Evolutionary conservation across 129 eudicot species (phyloP), one percentile per base, ranked within the genome.

Genomic region (Centaurea solstitialis): DNA sequence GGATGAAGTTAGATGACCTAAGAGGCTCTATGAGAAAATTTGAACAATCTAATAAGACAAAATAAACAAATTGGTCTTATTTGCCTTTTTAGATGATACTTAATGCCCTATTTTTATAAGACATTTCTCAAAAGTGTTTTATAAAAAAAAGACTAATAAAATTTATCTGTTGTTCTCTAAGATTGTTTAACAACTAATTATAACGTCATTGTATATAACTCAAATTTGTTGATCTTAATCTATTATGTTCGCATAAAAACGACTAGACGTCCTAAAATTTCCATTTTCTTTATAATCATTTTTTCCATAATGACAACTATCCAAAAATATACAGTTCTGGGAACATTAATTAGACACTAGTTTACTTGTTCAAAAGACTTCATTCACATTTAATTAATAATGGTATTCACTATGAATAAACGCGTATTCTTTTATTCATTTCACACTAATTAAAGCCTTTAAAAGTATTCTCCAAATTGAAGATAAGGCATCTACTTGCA

Each of bases 401-500:
- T 47, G 75, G 61, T 81, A 33, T 64, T 9, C 23, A 45, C 13
- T 11, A 17, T 20, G 22, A 20, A 4, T 70, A 79, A 22, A 71
- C 12, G 24, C 61, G 26, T 61, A 64, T 62, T 13, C 40, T 17
- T 74, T 41, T n/a, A 10, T 65, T 65, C 68, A 6, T 4, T 67
- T 20, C 26, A 20, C 18, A 26, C 66, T 18, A 69, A 33, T 33
- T 3, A 75, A 80, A 67, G 78, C 8, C 70, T 33, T 76, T 76
- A 62, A 64, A 62, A 22, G 72, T 64, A 62, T 15, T 64, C 22
- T 80, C 13, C 43, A 74, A 59, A 17, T 21, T 53, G 83, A 82
- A 72, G 92, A 88, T 83, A 81, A 83, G 89, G 84, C 62, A 76
- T 68, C 85, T 74, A 73, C 76, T 73, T 80, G 81, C 68, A 80